Percentiles rank a stretch among this genome's conserved stretches.
phyloP scores from a whole-genome alignment of 2,329 filamentous ascomycete genomes.

The Fusarium xyrophilum region DNA sequence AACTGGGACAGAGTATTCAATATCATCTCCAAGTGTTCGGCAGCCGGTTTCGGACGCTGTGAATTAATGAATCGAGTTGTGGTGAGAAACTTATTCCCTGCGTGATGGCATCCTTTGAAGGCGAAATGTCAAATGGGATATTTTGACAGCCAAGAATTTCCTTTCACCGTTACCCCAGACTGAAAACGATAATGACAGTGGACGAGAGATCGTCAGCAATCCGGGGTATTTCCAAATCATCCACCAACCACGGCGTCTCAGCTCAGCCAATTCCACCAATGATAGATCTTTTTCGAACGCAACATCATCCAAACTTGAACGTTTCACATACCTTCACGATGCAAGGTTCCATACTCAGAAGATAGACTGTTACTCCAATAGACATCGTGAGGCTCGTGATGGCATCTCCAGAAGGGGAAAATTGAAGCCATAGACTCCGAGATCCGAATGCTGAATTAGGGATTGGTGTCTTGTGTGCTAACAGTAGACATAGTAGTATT shows the following conservation, averaged over 20 bases:
- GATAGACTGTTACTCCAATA: neutral
- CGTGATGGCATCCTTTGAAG: too few relatives aligned
- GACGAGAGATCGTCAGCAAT: slow-evolving; percentile 13
- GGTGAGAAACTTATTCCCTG: too few relatives aligned
- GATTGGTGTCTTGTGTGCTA: neutral
- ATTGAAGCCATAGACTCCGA: neutral
- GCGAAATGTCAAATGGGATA: too few relatives aligned
- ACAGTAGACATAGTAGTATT: rapidly evolving
- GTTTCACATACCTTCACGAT: slow-evolving; percentile 11
- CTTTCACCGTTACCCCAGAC: neutral
- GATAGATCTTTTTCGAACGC: neutral
- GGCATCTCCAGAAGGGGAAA: slow-evolving; percentile 7
- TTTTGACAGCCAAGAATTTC: neutral
- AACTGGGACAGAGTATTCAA: too few relatives aligned
- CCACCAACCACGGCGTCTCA: slow-evolving; percentile 15
- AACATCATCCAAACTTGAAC: neutral
- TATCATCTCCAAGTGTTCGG: too few relatives aligned
- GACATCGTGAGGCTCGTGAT: neutral
- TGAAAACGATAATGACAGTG: too few relatives aligned
- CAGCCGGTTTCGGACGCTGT: too few relatives aligned
- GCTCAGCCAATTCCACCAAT: slow-evolving; percentile 20
- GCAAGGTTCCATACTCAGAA: neutral
- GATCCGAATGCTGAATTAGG: slow-evolving; percentile 14
- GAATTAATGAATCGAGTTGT: too few relatives aligned
- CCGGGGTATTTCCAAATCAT: neutral